Conservation (phyloP, 1,284 basidiomycete genomes). For the Sanghuangporus baumii region DNA sequence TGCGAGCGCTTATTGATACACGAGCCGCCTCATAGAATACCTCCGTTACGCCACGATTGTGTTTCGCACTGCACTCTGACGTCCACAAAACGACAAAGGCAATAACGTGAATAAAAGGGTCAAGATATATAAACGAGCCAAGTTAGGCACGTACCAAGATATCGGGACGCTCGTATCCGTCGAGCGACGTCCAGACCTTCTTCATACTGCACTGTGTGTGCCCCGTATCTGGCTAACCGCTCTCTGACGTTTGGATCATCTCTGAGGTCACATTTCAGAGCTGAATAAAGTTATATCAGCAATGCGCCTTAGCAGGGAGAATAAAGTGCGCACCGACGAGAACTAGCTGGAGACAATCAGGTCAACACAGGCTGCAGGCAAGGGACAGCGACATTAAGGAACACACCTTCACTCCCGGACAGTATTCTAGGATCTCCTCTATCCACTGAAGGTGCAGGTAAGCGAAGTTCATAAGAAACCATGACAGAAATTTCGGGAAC, state of each 20-base stretch:
- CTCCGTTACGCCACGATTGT: slow-evolving; percentile 89
- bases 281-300: slow-evolving; percentile 34
- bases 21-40: slow-evolving; percentile 88
- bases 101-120: not conserved
- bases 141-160: slow-evolving; percentile 63
- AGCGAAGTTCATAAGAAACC: not conserved
- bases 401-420: slow-evolving; percentile 86
- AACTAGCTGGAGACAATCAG: slow-evolving; percentile 49
- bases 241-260: slow-evolving; percentile 69
- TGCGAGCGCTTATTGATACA: slow-evolving; percentile 70
- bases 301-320: not conserved
- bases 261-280: slow-evolving; percentile 91
- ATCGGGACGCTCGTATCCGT: slow-evolving; percentile 87
- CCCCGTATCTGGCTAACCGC: slow-evolving; percentile 60
- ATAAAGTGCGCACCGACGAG: slow-evolving; percentile 67
- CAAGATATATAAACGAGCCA: not conserved
- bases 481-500: slow-evolving; percentile 14
- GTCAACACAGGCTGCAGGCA: slow-evolving; percentile 8
- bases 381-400: slow-evolving; percentile 11
- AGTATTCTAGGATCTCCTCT: slow-evolving; percentile 84
- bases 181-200: slow-evolving; percentile 84
- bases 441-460: slow-evolving; percentile 58
- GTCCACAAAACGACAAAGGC: not conserved
- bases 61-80: slow-evolving; percentile 92
- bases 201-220: slow-evolving; percentile 80